These are phyloP conservation scores for Naganishia cerealis DNA, from an alignment of 1,284 basidiomycete species.

Conservation along the genomic window DNA sequence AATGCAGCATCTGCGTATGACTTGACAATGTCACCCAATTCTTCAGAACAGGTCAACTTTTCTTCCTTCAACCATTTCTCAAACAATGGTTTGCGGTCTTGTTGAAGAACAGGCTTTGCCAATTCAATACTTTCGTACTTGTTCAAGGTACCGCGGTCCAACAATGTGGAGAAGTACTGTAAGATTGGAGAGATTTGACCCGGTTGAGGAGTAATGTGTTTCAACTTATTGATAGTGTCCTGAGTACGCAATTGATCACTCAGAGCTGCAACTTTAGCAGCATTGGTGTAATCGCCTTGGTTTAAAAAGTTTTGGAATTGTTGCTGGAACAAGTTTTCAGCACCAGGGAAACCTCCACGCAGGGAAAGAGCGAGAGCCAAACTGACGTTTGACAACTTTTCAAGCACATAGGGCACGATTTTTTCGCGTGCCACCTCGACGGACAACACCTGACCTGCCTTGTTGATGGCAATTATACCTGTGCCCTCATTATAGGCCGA, in stretches of 20 bases:
- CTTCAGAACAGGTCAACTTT: slow-evolving; percentile 98
- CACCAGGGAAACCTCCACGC: slow-evolving; percentile 91
- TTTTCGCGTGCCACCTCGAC: slow-evolving; percentile 96
- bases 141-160: slow-evolving; percentile 97
- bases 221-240: slow-evolving; percentile 97
- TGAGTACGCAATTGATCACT: slow-evolving; percentile 91
- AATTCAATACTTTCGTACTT: slow-evolving; percentile 95
- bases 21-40: slow-evolving; percentile 96
- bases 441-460: slow-evolving; percentile 96
- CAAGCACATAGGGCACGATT: slow-evolving; percentile 89
- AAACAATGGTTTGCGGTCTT: slow-evolving; percentile 93
- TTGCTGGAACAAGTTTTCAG: slow-evolving; percentile 93
- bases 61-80: slow-evolving; percentile 99
- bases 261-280: slow-evolving; percentile 95
- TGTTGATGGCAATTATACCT: slow-evolving; percentile 98
- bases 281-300: slow-evolving; percentile 87
- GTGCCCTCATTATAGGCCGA: slow-evolving; percentile 90
- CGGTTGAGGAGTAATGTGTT: slow-evolving; percentile 83
- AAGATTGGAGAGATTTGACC: slow-evolving; percentile 94
- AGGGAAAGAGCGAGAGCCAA: slow-evolving; percentile 98
- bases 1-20: slow-evolving; percentile 88
- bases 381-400: slow-evolving; percentile 91
- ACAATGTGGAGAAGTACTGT: slow-evolving; percentile 95
- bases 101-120: slow-evolving; percentile 90
- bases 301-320: slow-evolving; percentile 94